Conservation (phyloP, 2,329 filamentous ascomycete species). For the Aureobasidium namibiae region DNA sequence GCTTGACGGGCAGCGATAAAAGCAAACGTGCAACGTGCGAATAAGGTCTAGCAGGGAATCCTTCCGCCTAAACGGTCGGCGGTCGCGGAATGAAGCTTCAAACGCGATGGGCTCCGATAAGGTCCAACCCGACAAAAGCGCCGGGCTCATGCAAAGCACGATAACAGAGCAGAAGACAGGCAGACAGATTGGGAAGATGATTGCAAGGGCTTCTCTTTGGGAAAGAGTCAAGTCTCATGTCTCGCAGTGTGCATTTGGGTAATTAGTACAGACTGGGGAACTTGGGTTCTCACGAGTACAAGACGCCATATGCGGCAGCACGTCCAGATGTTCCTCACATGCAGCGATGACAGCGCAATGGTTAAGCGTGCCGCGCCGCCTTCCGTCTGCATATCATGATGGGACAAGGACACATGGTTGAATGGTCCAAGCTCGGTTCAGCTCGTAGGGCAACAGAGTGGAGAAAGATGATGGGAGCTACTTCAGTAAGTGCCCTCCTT, state of each 20-base stretch:
- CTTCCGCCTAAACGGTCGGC: slow-evolving; percentile 8
- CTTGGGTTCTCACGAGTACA: slow-evolving; percentile 6
- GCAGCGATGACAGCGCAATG: slow-evolving; percentile 1
- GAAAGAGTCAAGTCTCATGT: background rate
- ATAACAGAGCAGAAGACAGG: background rate
- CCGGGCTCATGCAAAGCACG: background rate
- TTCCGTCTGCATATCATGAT: slow-evolving; percentile 3
- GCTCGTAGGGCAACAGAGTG: background rate
- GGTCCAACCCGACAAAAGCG: background rate
- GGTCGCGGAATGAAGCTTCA: background rate
- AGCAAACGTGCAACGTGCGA: slow-evolving; percentile 1
- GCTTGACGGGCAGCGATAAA: background rate
- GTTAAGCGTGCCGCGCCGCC: slow-evolving; percentile 8
- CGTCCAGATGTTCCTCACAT: background rate
- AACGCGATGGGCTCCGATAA: background rate
- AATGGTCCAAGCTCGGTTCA: background rate
- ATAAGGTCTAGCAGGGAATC: slow-evolving; percentile 5
- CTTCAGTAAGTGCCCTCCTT: slow-evolving; percentile 41
- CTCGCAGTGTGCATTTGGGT: too few species aligned
- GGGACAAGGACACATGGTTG: background rate
- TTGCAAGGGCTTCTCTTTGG: background rate
- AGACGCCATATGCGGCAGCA: background rate
- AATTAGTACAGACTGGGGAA: background rate
- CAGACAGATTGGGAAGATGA: background rate
- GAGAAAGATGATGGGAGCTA: background rate